phyloP scores from a whole-genome alignment of 75 land plant genomes.

The Azolla pinnata region DNA sequence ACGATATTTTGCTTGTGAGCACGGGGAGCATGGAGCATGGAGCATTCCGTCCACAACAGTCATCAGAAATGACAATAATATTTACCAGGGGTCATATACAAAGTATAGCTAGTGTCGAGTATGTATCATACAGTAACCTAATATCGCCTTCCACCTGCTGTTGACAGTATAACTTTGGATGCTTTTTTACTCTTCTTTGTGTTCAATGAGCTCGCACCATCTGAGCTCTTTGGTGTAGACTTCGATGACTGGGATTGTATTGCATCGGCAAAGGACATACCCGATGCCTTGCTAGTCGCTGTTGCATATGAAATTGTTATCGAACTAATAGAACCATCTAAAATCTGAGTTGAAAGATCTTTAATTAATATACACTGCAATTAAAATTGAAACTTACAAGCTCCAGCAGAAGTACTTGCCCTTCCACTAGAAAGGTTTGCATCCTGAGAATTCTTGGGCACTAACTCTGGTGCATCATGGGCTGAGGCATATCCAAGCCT shows the following conservation, averaged over 20 bases:
- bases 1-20: no score
- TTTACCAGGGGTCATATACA: no score
- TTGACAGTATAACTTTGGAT: constrained; percentile 55
- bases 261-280: constrained; percentile 57
- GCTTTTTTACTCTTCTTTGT: constrained; percentile 66
- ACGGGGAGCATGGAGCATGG: no score
- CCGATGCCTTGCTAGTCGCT: constrained; percentile 22
- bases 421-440: not conserved
- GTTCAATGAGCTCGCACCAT: constrained; percentile 1
- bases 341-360: not conserved
- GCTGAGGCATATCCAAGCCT: constrained; percentile 75
- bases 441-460: not conserved
- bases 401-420: not conserved
- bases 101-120: no score
- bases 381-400: constrained; percentile 6
- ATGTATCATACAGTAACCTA: no score
- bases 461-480: constrained; percentile 59
- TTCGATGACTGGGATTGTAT: constrained; percentile 24
- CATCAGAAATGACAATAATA: no score
- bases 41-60: no score
- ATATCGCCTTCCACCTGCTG: constrained; percentile 77
- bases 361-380: not conserved
- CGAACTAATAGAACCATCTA: not conserved
- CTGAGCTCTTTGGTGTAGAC: not conserved
- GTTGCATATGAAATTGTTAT: not conserved